phyloP scores from a whole-genome alignment of 257 asterid genomes.

The Nicotiana tomentosiformis region DNA sequence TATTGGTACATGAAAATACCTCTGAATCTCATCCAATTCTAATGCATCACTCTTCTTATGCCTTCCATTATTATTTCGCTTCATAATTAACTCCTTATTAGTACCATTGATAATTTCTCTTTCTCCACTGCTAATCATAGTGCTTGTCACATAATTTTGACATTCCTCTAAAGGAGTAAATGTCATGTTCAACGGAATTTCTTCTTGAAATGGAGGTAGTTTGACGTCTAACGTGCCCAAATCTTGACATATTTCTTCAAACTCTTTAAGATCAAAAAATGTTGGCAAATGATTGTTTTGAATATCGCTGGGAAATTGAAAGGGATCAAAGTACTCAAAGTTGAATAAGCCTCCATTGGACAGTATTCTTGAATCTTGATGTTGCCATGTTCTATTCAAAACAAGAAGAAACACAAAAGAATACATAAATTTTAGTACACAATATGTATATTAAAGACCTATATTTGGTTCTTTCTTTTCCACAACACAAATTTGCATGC shows the following conservation, averaged over 20 bases:
- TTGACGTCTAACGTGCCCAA: slow-evolving; percentile 37
- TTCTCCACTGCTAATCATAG: too few species aligned
- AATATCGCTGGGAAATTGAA: slow-evolving; percentile 11
- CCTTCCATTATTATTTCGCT: slow-evolving; percentile 18
- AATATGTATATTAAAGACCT: too few species aligned
- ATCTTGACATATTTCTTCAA: slow-evolving; percentile 39
- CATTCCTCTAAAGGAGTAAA: not conserved
- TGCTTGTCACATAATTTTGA: not conserved
- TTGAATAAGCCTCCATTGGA: slow-evolving; percentile 13
- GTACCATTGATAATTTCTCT: not conserved
- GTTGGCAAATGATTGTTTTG: not conserved
- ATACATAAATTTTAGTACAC: too few species aligned
- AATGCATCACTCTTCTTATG: slow-evolving; percentile 32
- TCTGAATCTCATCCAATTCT: slow-evolving; percentile 57
- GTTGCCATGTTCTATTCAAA: slow-evolving; percentile 40
- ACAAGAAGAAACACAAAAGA: not conserved
- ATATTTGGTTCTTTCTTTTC: too few species aligned
- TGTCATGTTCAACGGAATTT: not conserved
- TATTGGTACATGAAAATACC: slow-evolving; percentile 65
- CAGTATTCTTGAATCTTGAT: slow-evolving; percentile 19
- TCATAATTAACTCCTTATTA: not conserved
- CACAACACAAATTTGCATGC: too few species aligned
- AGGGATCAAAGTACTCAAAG: slow-evolving; percentile 17
- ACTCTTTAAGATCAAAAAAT: slow-evolving; percentile 22
- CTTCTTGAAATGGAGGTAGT: slow-evolving; percentile 15